A percentile compares a stretch with the other conserved stretches of the same genome.
Conservation (phyloP, 2,329 filamentous ascomycete species). For the Sarocladium oryzae region DNA sequence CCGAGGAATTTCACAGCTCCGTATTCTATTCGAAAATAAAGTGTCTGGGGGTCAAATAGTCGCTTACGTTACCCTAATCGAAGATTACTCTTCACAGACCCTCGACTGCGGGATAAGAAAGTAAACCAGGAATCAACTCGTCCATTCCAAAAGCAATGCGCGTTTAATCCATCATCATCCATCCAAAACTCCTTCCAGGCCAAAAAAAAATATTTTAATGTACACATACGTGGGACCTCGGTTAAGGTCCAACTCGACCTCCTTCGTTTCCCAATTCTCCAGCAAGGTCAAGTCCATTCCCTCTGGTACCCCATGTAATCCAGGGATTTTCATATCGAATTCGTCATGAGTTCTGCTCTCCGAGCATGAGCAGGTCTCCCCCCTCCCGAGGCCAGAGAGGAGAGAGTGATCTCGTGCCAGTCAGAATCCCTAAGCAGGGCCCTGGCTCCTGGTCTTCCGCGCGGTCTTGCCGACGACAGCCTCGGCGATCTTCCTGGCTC, state of each 20-base stretch:
- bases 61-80: too few species aligned
- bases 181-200: conserved; percentile 2
- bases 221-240: too few species aligned
- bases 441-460: conserved; percentile 38
- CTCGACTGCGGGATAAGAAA: too few species aligned
- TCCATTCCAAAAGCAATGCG: not conserved
- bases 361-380: too few species aligned
- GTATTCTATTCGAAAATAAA: not conserved
- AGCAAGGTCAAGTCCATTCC: not conserved
- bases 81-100: too few species aligned
- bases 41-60: too few species aligned
- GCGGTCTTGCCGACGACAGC: conserved; percentile 28
- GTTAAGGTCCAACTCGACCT: too few species aligned
- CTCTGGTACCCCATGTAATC: too few species aligned
- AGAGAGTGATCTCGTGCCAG: too few species aligned
- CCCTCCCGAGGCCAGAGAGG: too few species aligned
- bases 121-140: too few species aligned
- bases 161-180: not conserved
- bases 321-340: not conserved
- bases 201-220: not conserved
- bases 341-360: not conserved
- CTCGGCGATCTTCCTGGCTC: conserved; percentile 31
- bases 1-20: not conserved
- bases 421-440: conserved; percentile 20
- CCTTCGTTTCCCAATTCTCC: too few species aligned